phyloP scores from a whole-genome alignment of 352 stramenopile genomes.

The Blastocystis sp. region DNA sequence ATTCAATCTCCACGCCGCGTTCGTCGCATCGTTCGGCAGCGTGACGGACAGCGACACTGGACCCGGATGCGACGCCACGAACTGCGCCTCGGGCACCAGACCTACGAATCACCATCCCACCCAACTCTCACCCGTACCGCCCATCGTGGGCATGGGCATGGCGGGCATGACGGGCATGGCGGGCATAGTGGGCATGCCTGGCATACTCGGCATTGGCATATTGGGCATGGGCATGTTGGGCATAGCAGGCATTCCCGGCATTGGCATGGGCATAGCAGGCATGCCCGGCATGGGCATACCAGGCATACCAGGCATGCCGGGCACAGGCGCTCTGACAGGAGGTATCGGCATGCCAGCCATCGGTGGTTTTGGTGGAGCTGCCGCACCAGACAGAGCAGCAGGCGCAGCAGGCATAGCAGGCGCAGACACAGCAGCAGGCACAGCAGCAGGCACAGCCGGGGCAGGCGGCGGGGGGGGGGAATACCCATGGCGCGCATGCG shows the following conservation, averaged over 20 bases:
- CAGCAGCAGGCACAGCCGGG: neutral
- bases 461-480: neutral
- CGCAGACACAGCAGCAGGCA: no score
- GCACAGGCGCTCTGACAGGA: neutral
- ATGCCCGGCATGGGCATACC: neutral
- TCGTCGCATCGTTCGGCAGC: conserved; percentile 82
- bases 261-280: no score
- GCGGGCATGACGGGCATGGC: neutral
- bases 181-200: neutral
- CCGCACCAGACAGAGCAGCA: neutral
- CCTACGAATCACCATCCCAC: neutral
- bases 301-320: neutral
- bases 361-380: neutral
- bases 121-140: neutral
- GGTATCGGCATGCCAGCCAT: neutral
- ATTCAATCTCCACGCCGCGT: conserved; percentile 86
- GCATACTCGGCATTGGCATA: neutral
- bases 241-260: no score
- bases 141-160: conserved; percentile 17
- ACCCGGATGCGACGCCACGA: conserved; percentile 41
- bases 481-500: neutral
- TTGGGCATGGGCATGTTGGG: no score
- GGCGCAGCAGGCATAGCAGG: no score
- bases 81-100: conserved; percentile 11
- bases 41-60: conserved; percentile 75